Conservation (phyloP, 2,329 filamentous ascomycete species). For the Aspergillus sclerotialis region DNA sequence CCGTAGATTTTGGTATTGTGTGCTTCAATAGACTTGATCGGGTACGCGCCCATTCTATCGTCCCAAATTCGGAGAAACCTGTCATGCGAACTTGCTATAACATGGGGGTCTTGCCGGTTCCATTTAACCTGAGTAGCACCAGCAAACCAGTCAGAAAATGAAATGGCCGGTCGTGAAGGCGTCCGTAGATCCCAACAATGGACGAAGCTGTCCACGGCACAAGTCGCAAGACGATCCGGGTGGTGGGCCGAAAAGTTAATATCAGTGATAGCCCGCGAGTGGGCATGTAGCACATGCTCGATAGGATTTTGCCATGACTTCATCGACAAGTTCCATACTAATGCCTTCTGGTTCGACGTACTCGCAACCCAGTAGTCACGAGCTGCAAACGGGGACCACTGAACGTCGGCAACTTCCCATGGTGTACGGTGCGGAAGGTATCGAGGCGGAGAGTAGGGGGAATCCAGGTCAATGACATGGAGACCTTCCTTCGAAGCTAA, state of each 20-base stretch:
- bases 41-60: slow-evolving; percentile 67
- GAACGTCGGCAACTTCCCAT: slow-evolving; percentile 94
- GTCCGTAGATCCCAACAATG: slow-evolving; percentile 84
- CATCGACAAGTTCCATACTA: slow-evolving; percentile 87
- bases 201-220: slow-evolving; percentile 86
- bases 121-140: slow-evolving; percentile 94
- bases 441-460: slow-evolving; percentile 76
- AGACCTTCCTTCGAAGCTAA: slow-evolving; percentile 84
- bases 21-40: slow-evolving; percentile 76
- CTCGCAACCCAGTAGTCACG: slow-evolving; percentile 91
- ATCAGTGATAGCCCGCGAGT: slow-evolving; percentile 84
- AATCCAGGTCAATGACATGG: slow-evolving; percentile 87
- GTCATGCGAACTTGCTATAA: slow-evolving; percentile 87
- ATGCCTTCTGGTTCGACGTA: slow-evolving; percentile 86
- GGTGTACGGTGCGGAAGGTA: slow-evolving; percentile 78
- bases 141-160: slow-evolving; percentile 88
- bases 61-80: slow-evolving; percentile 87
- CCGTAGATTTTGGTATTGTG: slow-evolving; percentile 94
- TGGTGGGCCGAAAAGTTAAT: slow-evolving; percentile 95
- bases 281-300: slow-evolving; percentile 80
- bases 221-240: slow-evolving; percentile 81
- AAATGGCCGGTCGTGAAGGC: slow-evolving; percentile 65
- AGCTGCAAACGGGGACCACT: slow-evolving; percentile 89
- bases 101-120: slow-evolving; percentile 78
- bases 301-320: slow-evolving; percentile 67